A percentile compares a stretch with the other conserved stretches of the same genome.
phyloP scores from a whole-genome alignment of 2,329 filamentous ascomycete species.

The Ophiostoma novo-ulmi region DNA sequence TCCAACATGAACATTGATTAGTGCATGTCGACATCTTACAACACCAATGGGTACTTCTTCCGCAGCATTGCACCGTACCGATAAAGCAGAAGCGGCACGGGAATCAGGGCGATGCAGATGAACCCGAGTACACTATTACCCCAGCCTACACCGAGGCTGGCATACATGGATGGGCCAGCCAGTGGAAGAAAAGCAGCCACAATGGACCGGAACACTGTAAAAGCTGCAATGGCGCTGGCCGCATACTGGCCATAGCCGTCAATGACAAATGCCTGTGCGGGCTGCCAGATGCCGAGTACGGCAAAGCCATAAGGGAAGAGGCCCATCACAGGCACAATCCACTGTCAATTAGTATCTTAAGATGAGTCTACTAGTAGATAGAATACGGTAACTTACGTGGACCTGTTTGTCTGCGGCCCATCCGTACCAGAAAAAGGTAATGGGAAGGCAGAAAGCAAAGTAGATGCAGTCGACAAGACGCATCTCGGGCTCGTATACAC shows the following conservation, averaged over 20 bases:
- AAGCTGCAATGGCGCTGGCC: conserved; percentile 56
- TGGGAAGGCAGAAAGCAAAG: conserved; percentile 34
- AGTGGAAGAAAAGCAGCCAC: conserved; percentile 56
- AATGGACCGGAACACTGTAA: conserved; percentile 50
- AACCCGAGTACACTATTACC: conserved; percentile 38
- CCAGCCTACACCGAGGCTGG: conserved; percentile 48
- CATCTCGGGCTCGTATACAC: conserved; percentile 37
- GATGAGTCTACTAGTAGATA: not conserved
- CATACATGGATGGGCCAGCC: conserved; percentile 52
- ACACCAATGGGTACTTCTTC: conserved; percentile 23
- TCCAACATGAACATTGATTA: not conserved
- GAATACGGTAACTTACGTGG: conserved; percentile 18
- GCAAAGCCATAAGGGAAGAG: conserved; percentile 34
- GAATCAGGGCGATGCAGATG: conserved; percentile 48
- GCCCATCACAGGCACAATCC: conserved; percentile 24
- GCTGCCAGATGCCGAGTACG: conserved; percentile 34
- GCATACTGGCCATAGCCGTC: conserved; percentile 55
- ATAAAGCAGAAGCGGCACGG: conserved; percentile 50
- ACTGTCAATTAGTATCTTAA: conserved; percentile 10
- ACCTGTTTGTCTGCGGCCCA: conserved; percentile 33
- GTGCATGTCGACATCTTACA: conserved; percentile 7
- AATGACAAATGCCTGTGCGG: conserved; percentile 49
- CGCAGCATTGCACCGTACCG: conserved; percentile 40
- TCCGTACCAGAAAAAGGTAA: conserved; percentile 40
- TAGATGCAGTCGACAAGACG: conserved; percentile 34